Base-by-base conservation (phyloP, 2,329 filamentous ascomycete genomes). In the Pyrenochaeta sp. region DNA sequence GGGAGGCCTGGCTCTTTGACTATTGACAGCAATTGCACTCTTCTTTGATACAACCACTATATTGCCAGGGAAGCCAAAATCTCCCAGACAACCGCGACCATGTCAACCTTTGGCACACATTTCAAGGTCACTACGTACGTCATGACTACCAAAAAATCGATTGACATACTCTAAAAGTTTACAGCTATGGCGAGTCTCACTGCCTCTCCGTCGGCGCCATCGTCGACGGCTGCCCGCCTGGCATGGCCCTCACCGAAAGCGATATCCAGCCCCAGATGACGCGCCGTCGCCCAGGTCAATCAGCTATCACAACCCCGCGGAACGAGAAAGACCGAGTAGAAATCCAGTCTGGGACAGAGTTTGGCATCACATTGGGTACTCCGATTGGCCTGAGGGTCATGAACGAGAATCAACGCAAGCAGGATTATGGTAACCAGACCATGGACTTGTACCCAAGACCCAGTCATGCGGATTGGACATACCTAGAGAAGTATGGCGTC, bases 241-340 rank as follows among this genome's bases (percentile, higher is more conserved):
- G 92, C 71, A 90, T 98, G 84, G 83, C 89, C 71, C 88, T 98
- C 77, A 90, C 87, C 62, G 93, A 97, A 79, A 84, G 83, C 53
- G 92, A 96, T 74, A 96, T 98, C 75, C 94, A 99, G 81, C 93
- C 93, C 48, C 93, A 97, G 81, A 91, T 98, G 87, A 96, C 90
- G 63, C 90, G 94, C 65, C 87, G 94, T 60, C 87, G 94, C 59
- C 94, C 94, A 5, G 94, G 94, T 44, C 94, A 99, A 80, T 92
- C 88, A 68, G 88, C 89, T 62, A 90, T 98, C 72, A 96, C 93
- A 2, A 98, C 95, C 1, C 94, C 94, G 19, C 88, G 95, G 68
- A 88, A 97, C 78, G 94, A 98, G 80, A 94, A 94, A 79, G 95
- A 98, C 78, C 84, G 85, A 49, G 93, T 98, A 25, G 87, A 93